Base-by-base conservation (phyloP, 805 yeast genomes). In the Yarrowia osloensis region DNA sequence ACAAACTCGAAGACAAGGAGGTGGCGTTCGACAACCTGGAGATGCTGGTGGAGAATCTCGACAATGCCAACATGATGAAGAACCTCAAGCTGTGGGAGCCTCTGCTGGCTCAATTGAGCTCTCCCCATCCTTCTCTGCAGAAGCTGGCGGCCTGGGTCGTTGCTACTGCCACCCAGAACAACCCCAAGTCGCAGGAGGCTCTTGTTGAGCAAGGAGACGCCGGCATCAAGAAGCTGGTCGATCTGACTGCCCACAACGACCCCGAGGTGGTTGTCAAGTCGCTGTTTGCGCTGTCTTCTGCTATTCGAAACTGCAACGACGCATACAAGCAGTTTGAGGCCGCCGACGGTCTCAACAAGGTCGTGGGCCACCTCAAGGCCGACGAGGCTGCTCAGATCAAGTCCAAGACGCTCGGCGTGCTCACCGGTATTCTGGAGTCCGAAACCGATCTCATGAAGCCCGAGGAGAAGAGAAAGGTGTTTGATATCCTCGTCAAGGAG, bases 151-250 rank as follows among this genome's bases (percentile, higher is more conserved):
- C 90, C 68, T 87, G 95, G 40, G 84, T 89, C 46, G 83, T 93
- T 26, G 97, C 96, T 1, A 89, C 94, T 0, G 97, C 98, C 0
- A 96, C 90, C 4, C 99, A 95, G 77, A 95, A 95, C 76, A 95
- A 95, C 76, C 86, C 85, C 3, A 84, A 83, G 67, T 80, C 92
- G 4, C 98, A 92, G 77, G 80, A 82, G 67, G 89, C 84, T 65
- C 88, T 89, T 69, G 76, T 65, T 1, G 65, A 66, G 44, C 69
- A 77, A 12, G 74, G 71, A 11, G 68, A 68, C 3, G 77, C 77
- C 8, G 70, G 55, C 6, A 26, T 80, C 19, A 67, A 72, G 4
- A 70, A 69, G 26, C 69, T 80, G 21, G 66, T 79, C 65, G 71
- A 71, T 31, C 47, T 74, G 19, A 74, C 73, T 24, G 65, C 44